Base-by-base conservation (phyloP, 441 rosid genomes). In the Aleurites moluccanus region DNA sequence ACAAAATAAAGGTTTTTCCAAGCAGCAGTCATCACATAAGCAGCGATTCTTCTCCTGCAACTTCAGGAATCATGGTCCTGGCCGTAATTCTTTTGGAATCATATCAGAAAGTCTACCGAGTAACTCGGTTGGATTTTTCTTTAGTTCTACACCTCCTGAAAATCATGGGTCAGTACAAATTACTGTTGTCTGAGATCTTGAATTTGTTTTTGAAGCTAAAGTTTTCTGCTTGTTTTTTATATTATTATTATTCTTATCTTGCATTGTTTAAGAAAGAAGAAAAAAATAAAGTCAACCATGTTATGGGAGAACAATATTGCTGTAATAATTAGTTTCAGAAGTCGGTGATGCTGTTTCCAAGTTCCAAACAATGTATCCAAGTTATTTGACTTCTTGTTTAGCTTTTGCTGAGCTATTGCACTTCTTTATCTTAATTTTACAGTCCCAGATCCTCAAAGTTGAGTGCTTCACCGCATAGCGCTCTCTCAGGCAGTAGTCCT, bases 91-190 rank as follows among this genome's bases (percentile, higher is more conserved):
- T 55, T 74, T 66, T 75, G 93, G 91, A 79, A 45, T 70, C 67
- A 57, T 85, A 79, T 93, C 98, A 50, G 99, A 96, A 89, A 93
- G 97, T 82, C 99, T 97, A 27, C 99, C 99, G 30, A 93, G 97
- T 79, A 85, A 85, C 83, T 91, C 99, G 38, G 89, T 96, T 69
- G 99, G 99, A 73, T 96, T 82, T 85, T 96, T 92, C 95, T 96
- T 88, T 80, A 90, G 98, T 68, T 92, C 98, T 73, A 96, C 97
- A 6, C 97, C 99, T 76, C 99, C 99, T 61, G 99, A 96, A 78
- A 86, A 75, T 81, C 87, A 87, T 35, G 87, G 98, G 99, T 93
- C 75, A 85, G 98, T 86, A 77, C 44, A 66, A 78, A 67, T 57
- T 56, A 70, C 63, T 75, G 4, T 70, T 77, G 38, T 33, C 61